These are phyloP conservation scores for Limnanthes douglasii DNA, from an alignment of 345 rosid genomes.

Conservation along the genomic window DNA sequence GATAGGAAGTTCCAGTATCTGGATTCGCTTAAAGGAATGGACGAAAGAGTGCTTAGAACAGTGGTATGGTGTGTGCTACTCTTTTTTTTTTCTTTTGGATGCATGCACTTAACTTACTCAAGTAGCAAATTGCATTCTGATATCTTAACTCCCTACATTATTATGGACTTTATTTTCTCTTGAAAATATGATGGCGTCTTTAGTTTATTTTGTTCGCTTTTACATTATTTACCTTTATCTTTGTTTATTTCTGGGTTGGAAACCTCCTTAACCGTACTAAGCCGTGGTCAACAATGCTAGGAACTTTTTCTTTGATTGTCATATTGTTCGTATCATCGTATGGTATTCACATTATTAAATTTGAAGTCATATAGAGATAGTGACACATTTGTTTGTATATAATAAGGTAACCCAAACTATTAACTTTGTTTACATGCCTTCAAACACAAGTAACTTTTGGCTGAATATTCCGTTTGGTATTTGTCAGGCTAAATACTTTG, in stretches of 20 bases:
- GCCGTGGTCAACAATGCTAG: no score
- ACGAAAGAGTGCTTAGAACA: conserved; percentile 33
- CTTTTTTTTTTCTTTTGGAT: not conserved
- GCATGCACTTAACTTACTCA: not conserved
- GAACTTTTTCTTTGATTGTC: no score
- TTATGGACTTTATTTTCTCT: no score
- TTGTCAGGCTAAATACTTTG: conserved; percentile 63
- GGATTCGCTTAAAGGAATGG: conserved; percentile 85
- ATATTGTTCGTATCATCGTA: no score
- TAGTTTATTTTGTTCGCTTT: no score
- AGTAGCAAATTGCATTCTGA: not conserved
- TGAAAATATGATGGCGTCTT: no score
- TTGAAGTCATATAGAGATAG: not conserved
- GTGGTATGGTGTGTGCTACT: conserved; percentile 33
- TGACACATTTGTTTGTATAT: not conserved
- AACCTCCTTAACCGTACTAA: no score
- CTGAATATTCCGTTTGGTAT: conserved; percentile 10
- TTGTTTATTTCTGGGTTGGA: no score
- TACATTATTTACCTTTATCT: no score
- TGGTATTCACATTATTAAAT: no score
- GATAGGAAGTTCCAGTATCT: conserved; percentile 88
- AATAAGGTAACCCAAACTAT: not conserved
- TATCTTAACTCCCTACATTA: no score
- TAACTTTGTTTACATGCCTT: not conserved
- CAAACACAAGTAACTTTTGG: not conserved